phyloP scores from a whole-genome alignment of 345 rosid genomes.

The Salix arbutifolia region DNA sequence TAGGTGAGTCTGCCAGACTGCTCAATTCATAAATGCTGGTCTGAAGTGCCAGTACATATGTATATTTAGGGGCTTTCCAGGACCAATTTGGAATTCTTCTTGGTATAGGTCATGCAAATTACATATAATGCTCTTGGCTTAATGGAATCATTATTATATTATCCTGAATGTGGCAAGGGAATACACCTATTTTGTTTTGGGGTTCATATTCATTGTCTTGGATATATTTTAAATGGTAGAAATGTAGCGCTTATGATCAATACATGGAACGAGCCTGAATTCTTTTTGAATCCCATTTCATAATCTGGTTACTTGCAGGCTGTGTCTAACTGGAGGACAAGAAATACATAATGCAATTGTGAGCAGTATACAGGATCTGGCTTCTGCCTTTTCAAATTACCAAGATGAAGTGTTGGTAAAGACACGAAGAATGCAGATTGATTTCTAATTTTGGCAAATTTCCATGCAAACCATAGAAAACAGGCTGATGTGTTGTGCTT shows the following conservation, averaged over 20 bases:
- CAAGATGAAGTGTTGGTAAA: constrained; percentile 95
- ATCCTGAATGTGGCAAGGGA: neutral
- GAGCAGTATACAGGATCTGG: constrained; percentile 92
- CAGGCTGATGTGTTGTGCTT: neutral
- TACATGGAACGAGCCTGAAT: constrained; percentile 5
- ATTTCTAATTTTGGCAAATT: constrained; percentile 3
- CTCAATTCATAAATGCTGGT: constrained; percentile 8
- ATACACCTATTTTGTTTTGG: constrained; percentile 1
- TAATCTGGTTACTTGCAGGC: constrained; percentile 37
- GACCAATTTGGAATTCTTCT: neutral
- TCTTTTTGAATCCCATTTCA: neutral
- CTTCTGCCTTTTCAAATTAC: constrained; percentile 69
- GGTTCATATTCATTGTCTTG: constrained; percentile 1
- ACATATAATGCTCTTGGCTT: neutral
- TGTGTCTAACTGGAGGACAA: constrained; percentile 85
- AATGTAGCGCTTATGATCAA: neutral
- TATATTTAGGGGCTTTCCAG: neutral
- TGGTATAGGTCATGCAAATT: constrained; percentile 4
- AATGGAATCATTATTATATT: neutral
- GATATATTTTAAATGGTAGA: neutral
- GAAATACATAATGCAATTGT: constrained; percentile 91
- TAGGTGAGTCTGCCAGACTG: constrained; percentile 49
- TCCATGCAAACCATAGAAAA: neutral
- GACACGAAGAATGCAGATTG: constrained; percentile 14
- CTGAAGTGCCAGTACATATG: neutral